phyloP scores from a whole-genome alignment of 257 asterid species.

The Solanum habrochaites region DNA sequence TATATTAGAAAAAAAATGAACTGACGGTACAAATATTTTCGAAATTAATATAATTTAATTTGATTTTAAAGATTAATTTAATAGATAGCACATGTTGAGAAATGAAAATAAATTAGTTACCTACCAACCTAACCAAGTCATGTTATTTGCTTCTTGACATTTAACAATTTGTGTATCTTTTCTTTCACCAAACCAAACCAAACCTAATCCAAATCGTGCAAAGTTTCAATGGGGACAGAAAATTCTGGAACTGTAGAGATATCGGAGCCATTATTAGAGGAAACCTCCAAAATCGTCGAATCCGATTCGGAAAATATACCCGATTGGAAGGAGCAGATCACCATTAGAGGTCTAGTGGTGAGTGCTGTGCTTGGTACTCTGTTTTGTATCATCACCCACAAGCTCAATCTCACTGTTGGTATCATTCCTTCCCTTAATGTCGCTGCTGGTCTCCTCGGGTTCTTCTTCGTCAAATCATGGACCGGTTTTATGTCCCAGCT shows the following conservation, averaged over 20 bases:
- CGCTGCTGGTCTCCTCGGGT: conserved; percentile 89
- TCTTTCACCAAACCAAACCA: neutral
- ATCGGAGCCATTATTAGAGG: conserved; percentile 56
- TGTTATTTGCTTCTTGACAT: neutral
- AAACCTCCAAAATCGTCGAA: conserved; percentile 5
- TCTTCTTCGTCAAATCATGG: conserved; percentile 86
- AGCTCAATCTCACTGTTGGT: conserved; percentile 90
- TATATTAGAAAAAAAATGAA: too few species aligned
- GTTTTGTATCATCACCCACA: conserved; percentile 87
- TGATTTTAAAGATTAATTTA: too few species aligned
- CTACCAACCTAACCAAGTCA: neutral
- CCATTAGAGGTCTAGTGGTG: conserved; percentile 70
- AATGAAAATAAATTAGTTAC: neutral
- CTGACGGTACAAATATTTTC: rapidly evolving
- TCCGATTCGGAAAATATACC: conserved; percentile 18
- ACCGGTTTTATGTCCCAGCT: conserved; percentile 45
- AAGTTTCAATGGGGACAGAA: conserved; percentile 49
- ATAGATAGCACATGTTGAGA: too few species aligned
- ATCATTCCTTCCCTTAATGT: conserved; percentile 89
- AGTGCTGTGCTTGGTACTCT: conserved; percentile 77
- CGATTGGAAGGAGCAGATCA: conserved; percentile 86
- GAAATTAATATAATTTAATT: too few species aligned
- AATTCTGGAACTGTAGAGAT: conserved; percentile 39
- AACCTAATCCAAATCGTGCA: neutral
- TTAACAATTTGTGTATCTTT: neutral